These are phyloP conservation scores for Rhizopogon vinicolor DNA, from an alignment of 768 basidiomycete species.

Conservation along the genomic window DNA sequence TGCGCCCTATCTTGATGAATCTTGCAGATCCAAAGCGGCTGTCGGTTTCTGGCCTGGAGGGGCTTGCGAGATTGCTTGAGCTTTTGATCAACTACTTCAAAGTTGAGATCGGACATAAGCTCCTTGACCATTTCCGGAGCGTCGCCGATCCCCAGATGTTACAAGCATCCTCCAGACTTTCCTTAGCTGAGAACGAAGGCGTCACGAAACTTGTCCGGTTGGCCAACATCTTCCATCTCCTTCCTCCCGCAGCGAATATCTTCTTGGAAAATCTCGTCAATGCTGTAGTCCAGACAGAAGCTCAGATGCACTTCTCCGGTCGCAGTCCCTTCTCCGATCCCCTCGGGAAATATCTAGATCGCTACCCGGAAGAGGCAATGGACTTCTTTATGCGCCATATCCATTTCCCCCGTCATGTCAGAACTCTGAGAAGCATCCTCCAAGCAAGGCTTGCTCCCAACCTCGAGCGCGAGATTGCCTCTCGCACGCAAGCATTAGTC, in stretches of 20 bases:
- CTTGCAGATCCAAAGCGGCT: slow-evolving; percentile 94
- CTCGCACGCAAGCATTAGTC: slow-evolving; percentile 52
- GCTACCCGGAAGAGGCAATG: slow-evolving; percentile 82
- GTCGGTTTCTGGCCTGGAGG: slow-evolving; percentile 88
- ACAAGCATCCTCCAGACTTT: slow-evolving; percentile 70
- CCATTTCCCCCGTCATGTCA: slow-evolving; percentile 72
- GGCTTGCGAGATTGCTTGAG: slow-evolving; percentile 88
- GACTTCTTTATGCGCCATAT: slow-evolving; percentile 81
- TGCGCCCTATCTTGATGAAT: slow-evolving; percentile 97
- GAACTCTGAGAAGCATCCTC: slow-evolving; percentile 81
- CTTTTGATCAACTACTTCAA: slow-evolving; percentile 99
- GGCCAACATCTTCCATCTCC: slow-evolving; percentile 94
- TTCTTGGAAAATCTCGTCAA: slow-evolving; percentile 88
- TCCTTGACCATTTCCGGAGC: slow-evolving; percentile 92
- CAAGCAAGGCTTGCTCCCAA: slow-evolving; percentile 75
- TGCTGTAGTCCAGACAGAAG: slow-evolving; percentile 87
- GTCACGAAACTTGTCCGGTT: slow-evolving; percentile 93
- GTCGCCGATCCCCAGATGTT: slow-evolving; percentile 89
- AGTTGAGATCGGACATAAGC: slow-evolving; percentile 96
- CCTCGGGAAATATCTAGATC: slow-evolving; percentile 84
- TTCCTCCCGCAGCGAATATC: slow-evolving; percentile 89
- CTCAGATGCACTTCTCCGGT: slow-evolving; percentile 85
- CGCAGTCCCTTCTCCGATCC: slow-evolving; percentile 92
- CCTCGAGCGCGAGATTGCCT: slow-evolving; percentile 62
- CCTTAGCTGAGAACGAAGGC: slow-evolving; percentile 82